Conservation (phyloP, 2,329 filamentous ascomycete species). For the Fusarium agapanthi region DNA sequence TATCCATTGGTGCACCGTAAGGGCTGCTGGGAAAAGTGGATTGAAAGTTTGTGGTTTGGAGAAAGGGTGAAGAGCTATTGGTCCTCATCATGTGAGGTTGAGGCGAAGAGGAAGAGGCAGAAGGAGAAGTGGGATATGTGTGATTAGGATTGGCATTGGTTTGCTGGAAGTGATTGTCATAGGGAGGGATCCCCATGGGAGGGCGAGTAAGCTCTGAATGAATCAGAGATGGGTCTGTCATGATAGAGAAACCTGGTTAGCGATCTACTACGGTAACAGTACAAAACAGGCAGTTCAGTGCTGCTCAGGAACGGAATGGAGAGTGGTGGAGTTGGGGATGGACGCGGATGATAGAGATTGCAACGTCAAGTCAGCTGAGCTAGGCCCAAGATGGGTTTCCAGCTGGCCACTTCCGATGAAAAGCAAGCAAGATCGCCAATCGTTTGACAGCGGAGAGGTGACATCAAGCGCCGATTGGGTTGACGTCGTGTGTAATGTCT, state of each 20-base stretch:
- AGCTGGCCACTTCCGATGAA: slow-evolving; percentile 37
- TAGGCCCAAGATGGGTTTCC: slow-evolving; percentile 31
- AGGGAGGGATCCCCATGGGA: slow-evolving; percentile 56
- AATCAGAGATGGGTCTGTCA: slow-evolving; percentile 64
- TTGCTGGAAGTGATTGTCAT: slow-evolving; percentile 59
- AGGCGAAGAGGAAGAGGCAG: slow-evolving; percentile 63
- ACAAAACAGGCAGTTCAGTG: not conserved
- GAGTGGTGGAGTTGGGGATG: slow-evolving; percentile 22
- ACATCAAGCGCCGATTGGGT: slow-evolving; percentile 27
- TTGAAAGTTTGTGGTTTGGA: slow-evolving; percentile 63
- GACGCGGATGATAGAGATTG: slow-evolving; percentile 4
- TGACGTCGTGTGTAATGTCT: slow-evolving; percentile 36
- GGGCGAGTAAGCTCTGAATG: slow-evolving; percentile 62
- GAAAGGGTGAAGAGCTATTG: slow-evolving; percentile 73
- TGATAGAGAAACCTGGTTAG: slow-evolving; percentile 48
- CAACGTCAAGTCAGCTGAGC: slow-evolving; percentile 19
- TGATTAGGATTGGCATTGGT: slow-evolving; percentile 44
- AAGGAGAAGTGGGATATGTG: slow-evolving; percentile 69
- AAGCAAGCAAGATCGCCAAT: slow-evolving; percentile 35
- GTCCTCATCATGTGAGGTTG: slow-evolving; percentile 59
- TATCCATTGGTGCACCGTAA: slow-evolving; percentile 57
- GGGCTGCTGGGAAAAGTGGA: slow-evolving; percentile 63
- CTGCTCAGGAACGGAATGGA: slow-evolving; percentile 5
- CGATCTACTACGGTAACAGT: slow-evolving; percentile 22
- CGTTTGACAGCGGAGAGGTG: slow-evolving; percentile 28